Base-by-base conservation (phyloP, 257 asterid species). In the Solanum clarkiae region DNA sequence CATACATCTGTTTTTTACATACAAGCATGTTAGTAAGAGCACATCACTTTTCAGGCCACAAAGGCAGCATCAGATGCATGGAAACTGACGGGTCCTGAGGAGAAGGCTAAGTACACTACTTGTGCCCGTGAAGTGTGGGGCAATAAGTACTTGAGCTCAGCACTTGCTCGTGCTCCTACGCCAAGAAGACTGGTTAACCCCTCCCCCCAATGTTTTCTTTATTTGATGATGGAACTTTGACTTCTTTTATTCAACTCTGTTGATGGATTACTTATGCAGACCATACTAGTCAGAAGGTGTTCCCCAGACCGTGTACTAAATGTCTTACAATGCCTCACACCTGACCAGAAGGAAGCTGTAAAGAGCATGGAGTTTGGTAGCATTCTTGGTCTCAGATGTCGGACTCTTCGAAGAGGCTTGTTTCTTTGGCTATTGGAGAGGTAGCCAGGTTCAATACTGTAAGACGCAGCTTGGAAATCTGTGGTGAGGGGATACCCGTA, bases 11-110 rank as follows among this genome's bases (percentile, higher is more conserved):
- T 89, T 66, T 80, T 44, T 26, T 42, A 74, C 20, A 44, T 56
- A 72, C 40, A 22, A 72, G 32, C 57, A 14, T 45, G 80, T 72
- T 45, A 45, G 55, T 72, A 16, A 51, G 53, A 42, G 20, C 45
- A 17, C 56, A 51, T 47, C 62, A 10, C 77, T 55, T 80, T 89
- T 87, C 89, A 96, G 99, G 98, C 99, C 80, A 96, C 99, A 85
- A 96, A 93, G 88, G 98, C 99, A 83, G 99, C 99, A 42, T 96
- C 99, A 36, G 97, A 94, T 91, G 97, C 97, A 84, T 96, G 99
- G 99, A 96, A 96, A 86, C 68, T 95, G 87, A 95, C 95, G 98
- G 87, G 90, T 85, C 92, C 97, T 32, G 98, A 96, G 86, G 98
- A 96, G 84, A 96, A 96, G 88, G 95, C 92, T 63, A 96, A 94